phyloP scores from a whole-genome alignment of 805 yeast genomes.

The Kockiozyma suomiensis region DNA sequence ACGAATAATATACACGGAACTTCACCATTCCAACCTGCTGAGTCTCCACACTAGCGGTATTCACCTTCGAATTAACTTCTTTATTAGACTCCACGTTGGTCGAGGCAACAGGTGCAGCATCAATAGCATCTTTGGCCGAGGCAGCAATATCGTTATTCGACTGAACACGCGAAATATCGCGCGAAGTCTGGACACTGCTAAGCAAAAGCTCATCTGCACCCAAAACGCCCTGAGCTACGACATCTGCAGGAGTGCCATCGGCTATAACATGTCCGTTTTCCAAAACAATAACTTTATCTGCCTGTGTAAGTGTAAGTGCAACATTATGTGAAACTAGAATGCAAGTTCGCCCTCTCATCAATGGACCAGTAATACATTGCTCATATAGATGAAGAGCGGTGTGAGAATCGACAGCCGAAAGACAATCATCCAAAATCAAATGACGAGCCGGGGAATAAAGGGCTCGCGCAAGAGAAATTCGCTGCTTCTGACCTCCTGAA shows the following conservation, averaged over 20 bases:
- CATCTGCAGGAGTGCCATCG: constrained; percentile 45
- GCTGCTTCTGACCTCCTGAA: constrained; percentile 97
- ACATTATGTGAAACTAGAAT: constrained; percentile 92
- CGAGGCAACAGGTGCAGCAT: constrained; percentile 67
- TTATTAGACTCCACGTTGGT: constrained; percentile 68
- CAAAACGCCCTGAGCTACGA: constrained; percentile 61
- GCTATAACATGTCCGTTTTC: constrained; percentile 79
- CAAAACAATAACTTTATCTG: constrained; percentile 77
- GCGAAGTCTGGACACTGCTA: constrained; percentile 23
- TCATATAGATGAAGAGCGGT: constrained; percentile 93
- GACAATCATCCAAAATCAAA: constrained; percentile 86
- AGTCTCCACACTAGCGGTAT: constrained; percentile 58
- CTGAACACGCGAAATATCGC: constrained; percentile 61
- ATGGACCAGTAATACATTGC: constrained; percentile 83
- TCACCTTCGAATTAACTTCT: constrained; percentile 87
- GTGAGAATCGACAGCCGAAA: constrained; percentile 96
- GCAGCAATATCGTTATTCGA: constrained; percentile 72
- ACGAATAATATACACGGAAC: constrained; percentile 67
- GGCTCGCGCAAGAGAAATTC: constrained; percentile 94
- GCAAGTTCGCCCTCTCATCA: constrained; percentile 86
- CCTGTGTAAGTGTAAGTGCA: constrained; percentile 80
- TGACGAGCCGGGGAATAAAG: constrained; percentile 82
- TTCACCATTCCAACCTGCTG: constrained; percentile 86
- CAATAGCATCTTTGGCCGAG: constrained; percentile 80
- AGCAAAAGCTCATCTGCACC: constrained; percentile 62